phyloP scores from a whole-genome alignment of 1,284 basidiomycete genomes.

The Cryptococcus amylolentus region DNA sequence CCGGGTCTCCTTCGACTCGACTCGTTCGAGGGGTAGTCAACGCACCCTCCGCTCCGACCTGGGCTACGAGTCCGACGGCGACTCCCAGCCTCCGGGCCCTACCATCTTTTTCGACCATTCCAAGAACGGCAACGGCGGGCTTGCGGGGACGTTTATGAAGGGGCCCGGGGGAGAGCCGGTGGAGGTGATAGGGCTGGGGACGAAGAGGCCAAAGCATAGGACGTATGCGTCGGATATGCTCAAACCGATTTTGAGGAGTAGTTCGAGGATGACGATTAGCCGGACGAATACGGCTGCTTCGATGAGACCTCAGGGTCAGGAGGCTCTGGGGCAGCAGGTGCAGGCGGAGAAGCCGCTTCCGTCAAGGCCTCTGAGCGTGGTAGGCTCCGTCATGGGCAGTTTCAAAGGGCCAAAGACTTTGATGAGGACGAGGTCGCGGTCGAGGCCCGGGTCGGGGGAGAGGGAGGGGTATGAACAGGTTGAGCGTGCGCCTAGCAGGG shows the following conservation, averaged over 20 bases:
- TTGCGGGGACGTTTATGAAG: no score
- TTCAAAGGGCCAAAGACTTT: neutral
- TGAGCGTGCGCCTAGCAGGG: neutral
- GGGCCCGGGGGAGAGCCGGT: slow-evolving; percentile 35
- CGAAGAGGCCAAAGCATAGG: slow-evolving; percentile 34
- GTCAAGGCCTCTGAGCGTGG: slow-evolving; percentile 20
- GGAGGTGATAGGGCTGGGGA: slow-evolving; percentile 35
- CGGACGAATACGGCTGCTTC: neutral
- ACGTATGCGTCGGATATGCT: slow-evolving; percentile 30
- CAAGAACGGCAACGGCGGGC: no score
- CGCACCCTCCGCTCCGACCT: slow-evolving; percentile 3
- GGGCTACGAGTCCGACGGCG: slow-evolving; percentile 2
- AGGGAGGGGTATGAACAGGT: no score
- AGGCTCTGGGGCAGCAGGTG: neutral
- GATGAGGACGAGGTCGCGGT: no score
- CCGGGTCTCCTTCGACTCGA: slow-evolving; percentile 28
- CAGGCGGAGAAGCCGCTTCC: slow-evolving; percentile 31
- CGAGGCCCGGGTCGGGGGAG: no score
- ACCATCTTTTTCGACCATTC: no score
- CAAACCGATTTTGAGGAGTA: slow-evolving; percentile 29
- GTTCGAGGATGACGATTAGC: slow-evolving; percentile 5
- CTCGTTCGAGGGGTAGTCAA: slow-evolving; percentile 10
- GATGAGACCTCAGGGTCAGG: neutral
- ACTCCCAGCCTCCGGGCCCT: neutral
- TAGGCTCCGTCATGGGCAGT: slow-evolving; percentile 11